These are phyloP conservation scores for Paspalum vaginatum DNA, from an alignment of 176 grass and related monocot genomes.

Conservation along the genomic window DNA sequence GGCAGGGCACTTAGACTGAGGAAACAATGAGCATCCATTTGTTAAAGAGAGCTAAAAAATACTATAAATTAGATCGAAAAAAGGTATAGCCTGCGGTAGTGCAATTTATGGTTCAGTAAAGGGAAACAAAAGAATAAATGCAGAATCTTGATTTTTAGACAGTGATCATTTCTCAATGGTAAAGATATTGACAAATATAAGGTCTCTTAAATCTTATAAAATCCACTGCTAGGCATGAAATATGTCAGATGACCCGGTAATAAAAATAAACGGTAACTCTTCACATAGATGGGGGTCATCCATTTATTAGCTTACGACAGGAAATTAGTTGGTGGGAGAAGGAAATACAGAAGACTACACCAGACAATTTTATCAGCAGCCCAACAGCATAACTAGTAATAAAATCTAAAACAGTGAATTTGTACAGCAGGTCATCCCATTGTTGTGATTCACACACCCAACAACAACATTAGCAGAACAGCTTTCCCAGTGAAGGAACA, in stretches of 20 bases:
- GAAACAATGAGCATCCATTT: constrained; percentile 57
- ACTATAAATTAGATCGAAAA: constrained; percentile 34
- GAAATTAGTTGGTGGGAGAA: neutral
- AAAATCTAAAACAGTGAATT: constrained; percentile 15
- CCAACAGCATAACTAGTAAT: constrained; percentile 15
- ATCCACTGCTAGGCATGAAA: constrained; percentile 11
- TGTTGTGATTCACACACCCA: constrained; percentile 26
- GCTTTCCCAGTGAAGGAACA: constrained; percentile 20
- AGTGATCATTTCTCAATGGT: neutral
- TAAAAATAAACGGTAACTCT: neutral
- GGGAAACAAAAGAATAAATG: neutral
- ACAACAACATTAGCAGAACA: neutral
- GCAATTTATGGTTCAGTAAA: constrained; percentile 30
- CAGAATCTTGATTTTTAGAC: neutral
- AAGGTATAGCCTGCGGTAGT: neutral
- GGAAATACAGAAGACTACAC: neutral
- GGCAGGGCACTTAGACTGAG: constrained; percentile 48
- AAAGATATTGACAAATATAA: neutral
- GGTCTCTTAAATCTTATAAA: neutral
- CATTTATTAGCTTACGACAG: constrained; percentile 19
- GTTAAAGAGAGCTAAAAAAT: constrained; percentile 49
- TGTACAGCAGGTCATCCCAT: constrained; percentile 5
- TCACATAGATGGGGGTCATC: neutral
- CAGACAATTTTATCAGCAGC: constrained; percentile 35
- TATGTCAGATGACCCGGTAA: constrained; percentile 17